phyloP scores from a whole-genome alignment of 139 green algal species.

The Edaphochlamys debaryana region DNA sequence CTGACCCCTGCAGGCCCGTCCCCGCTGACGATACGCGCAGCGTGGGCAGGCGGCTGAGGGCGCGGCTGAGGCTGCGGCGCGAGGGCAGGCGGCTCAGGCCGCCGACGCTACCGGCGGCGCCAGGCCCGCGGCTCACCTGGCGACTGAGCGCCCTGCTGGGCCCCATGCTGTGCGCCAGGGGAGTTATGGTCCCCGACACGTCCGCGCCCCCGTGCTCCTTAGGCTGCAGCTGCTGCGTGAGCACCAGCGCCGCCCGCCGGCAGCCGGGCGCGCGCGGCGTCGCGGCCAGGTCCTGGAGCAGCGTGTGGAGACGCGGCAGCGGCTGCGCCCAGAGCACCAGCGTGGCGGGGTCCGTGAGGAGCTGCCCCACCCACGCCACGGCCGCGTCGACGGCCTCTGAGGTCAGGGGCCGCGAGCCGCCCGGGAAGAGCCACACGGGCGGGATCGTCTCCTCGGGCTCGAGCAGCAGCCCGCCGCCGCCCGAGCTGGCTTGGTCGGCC shows the following conservation, averaged over 20 bases:
- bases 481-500: background rate
- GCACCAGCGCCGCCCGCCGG: conserved; percentile 6
- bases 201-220: background rate
- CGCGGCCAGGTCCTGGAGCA: background rate
- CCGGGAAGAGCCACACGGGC: conserved; percentile 29
- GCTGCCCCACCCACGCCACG: background rate
- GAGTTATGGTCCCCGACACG: background rate
- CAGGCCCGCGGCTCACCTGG: background rate
- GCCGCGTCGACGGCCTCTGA: background rate
- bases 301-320: background rate
- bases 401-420: background rate
- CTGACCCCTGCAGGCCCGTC: too few species aligned
- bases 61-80: background rate
- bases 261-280: background rate
- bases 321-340: conserved; percentile 23
- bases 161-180: background rate
- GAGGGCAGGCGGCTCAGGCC: background rate
- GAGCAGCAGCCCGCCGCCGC: background rate
- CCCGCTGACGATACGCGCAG: background rate
- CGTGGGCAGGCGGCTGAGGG: background rate
- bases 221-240: conserved; percentile 2
- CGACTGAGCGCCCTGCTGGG: background rate
- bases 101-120: background rate
- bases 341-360: background rate
- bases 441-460: background rate